These are phyloP conservation scores for Aspergillus unguis DNA, from an alignment of 2,329 filamentous ascomycete species.

Conservation along the genomic window DNA sequence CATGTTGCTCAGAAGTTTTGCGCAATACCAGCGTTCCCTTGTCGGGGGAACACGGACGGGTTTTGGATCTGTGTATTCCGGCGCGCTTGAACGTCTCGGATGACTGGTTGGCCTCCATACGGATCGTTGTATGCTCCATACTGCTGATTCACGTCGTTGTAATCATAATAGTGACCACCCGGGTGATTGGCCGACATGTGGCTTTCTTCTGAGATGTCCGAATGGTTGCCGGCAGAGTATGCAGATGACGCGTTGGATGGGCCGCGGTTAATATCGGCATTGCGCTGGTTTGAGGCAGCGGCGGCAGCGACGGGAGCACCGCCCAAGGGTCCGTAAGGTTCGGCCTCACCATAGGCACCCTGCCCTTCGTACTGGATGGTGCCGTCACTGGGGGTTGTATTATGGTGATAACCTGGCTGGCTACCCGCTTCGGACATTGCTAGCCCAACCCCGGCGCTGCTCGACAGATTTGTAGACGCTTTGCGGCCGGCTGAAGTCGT, in stretches of 20 bases:
- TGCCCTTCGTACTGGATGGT: constrained; percentile 59
- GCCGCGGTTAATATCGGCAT: constrained; percentile 74
- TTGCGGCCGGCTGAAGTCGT: constrained; percentile 75
- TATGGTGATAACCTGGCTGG: constrained; percentile 51
- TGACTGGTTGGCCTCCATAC: constrained; percentile 68
- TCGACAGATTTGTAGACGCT: constrained; percentile 83
- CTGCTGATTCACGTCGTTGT: constrained; percentile 43
- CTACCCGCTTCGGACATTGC: constrained; percentile 70
- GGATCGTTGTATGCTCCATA: constrained; percentile 55
- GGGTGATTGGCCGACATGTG: constrained; percentile 46
- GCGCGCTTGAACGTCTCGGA: constrained; percentile 86
- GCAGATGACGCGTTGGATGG: constrained; percentile 94
- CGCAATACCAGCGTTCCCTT: constrained; percentile 86
- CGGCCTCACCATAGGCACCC: constrained; percentile 64
- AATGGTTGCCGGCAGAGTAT: constrained; percentile 78
- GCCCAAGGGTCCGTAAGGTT: constrained; percentile 79
- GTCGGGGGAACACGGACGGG: constrained; percentile 81
- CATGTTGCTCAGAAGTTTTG: constrained; percentile 74
- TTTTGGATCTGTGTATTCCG: constrained; percentile 95
- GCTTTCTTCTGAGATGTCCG: constrained; percentile 59
- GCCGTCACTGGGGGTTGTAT: constrained; percentile 62
- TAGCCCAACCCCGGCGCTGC: constrained; percentile 57
- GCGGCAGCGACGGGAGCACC: constrained; percentile 58
- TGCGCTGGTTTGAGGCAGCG: constrained; percentile 48
- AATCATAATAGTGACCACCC: constrained; percentile 53